Conservation (phyloP, 345 rosid genomes). For the Eutrema yunnanense region DNA sequence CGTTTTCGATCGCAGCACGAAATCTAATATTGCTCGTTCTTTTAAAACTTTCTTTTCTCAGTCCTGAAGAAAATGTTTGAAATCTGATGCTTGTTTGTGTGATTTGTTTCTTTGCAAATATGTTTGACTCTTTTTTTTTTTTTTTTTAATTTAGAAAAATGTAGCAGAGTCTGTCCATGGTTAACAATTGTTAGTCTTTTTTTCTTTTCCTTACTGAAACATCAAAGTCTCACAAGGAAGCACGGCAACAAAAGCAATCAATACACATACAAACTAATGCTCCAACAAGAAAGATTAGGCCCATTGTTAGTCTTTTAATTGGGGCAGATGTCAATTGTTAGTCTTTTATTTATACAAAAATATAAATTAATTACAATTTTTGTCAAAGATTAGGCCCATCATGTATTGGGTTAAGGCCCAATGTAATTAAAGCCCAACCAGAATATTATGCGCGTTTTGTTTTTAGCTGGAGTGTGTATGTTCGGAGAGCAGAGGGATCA, state of each 20-base stretch:
- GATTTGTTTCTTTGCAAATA: too few relatives aligned
- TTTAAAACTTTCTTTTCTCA: not conserved
- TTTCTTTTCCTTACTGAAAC: too few relatives aligned
- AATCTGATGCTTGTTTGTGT: not conserved
- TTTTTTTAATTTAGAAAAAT: too few relatives aligned
- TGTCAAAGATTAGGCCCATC: not conserved
- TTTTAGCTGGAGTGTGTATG: not conserved
- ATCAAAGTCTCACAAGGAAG: too few relatives aligned
- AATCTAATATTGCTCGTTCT: too few relatives aligned
- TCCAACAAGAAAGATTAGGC: too few relatives aligned
- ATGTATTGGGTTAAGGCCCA: not conserved
- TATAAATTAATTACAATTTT: not conserved
- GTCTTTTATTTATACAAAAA: too few relatives aligned
- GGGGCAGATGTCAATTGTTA: too few relatives aligned
- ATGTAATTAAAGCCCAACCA: not conserved
- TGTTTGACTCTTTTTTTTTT: not conserved
- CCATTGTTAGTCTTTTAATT: too few relatives aligned
- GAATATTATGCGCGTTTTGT: not conserved
- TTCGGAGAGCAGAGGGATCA: constrained; percentile 16
- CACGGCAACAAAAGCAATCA: too few relatives aligned
- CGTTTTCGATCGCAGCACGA: not conserved
- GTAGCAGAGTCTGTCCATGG: not conserved
- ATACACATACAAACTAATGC: too few relatives aligned
- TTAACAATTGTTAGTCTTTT: too few relatives aligned
- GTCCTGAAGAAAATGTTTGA: not conserved